Base-by-base conservation (phyloP, 2,329 filamentous ascomycete species). In the Fusarium heterosporum region DNA sequence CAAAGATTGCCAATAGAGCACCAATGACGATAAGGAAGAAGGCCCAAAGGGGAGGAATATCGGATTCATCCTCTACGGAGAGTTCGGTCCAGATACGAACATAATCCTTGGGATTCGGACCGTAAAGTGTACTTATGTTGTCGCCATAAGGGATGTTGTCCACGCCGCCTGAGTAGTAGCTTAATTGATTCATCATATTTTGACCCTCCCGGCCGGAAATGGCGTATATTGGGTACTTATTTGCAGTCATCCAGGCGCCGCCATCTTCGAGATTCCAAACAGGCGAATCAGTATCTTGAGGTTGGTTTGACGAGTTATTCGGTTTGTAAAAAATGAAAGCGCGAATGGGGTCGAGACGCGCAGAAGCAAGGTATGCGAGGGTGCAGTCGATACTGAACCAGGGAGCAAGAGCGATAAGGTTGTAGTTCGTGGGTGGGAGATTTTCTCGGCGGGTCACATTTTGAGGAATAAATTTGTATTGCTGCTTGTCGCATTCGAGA, bases 301-400 rank as follows among this genome's bases (percentile, higher is more conserved):
- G 92, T 47, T 85, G 84, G 4, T 79, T 80, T 4, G 85, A 85
- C 16, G 80, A 81, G 66, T 85, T 84, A 61, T 84, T 81, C 6
- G 87, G 85, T 30, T 81, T 81, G 75, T 89, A 91, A 69, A 90
- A 89, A 38, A 91, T 80, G 73, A 91, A 86, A 22, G 81, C 88
- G 40, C 87, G 84, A 11, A 90, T 83, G 25, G 87, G 84, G 68
- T 89, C 87, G 55, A 78, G 72, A 30, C 82, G 80, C n/a, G 86
- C 85, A 19, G 86, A 83, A 17, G 83, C 79, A 45, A 98, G 84
- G 75, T 93, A 97, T 42, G 90, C 85, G 55, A 84, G 79, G 13
- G 92, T 91, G 75, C 95, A 99, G 26, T 87, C 81, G 9, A 84
- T 80, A 64, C 85, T 91, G 71, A 93, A 88, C 94, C 95, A 98